A percentile compares a stretch with the other conserved stretches of the same genome.
Conservation (phyloP, 2,329 filamentous ascomycete genomes). For the Cladophialophora carrionii region DNA sequence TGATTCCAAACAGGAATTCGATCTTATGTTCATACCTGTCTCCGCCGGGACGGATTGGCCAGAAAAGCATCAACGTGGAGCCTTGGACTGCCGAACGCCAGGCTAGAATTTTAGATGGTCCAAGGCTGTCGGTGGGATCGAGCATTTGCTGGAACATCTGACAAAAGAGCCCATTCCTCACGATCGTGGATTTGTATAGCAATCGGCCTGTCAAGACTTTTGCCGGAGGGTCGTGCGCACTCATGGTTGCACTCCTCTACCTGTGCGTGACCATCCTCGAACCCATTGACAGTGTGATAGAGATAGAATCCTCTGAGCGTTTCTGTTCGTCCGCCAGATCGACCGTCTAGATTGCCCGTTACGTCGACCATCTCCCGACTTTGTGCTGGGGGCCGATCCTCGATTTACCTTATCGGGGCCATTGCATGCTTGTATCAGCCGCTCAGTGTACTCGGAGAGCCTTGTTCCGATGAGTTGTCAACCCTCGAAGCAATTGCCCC, state of each 20-base stretch:
- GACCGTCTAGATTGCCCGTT: conserved; percentile 22
- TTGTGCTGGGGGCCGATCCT: conserved; percentile 10
- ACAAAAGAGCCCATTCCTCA: neutral
- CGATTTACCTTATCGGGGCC: conserved; percentile 13
- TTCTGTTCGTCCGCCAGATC: conserved; percentile 22
- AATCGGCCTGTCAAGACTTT: conserved; percentile 19
- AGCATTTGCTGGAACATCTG: conserved; percentile 24
- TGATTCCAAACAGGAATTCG: conserved; percentile 11
- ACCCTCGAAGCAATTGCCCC: neutral
- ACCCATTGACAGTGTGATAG: neutral
- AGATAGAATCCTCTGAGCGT: neutral
- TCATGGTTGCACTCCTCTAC: neutral
- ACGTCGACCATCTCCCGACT: conserved; percentile 1
- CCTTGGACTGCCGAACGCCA: neutral
- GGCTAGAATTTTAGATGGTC: conserved; percentile 8
- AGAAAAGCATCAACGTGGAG: neutral
- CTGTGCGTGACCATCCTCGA: conserved; percentile 3
- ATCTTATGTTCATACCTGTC: conserved; percentile 5
- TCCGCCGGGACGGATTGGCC: conserved; percentile 2
- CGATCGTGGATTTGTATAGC: conserved; percentile 25
- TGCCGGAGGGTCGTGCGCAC: too few relatives aligned
- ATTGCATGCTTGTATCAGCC: neutral
- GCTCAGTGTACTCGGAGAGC: conserved; percentile 1
- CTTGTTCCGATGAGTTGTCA: neutral
- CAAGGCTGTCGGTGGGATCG: conserved; percentile 21